Conservation (phyloP, 768 basidiomycete genomes). For the Dioszegia hungarica region DNA sequence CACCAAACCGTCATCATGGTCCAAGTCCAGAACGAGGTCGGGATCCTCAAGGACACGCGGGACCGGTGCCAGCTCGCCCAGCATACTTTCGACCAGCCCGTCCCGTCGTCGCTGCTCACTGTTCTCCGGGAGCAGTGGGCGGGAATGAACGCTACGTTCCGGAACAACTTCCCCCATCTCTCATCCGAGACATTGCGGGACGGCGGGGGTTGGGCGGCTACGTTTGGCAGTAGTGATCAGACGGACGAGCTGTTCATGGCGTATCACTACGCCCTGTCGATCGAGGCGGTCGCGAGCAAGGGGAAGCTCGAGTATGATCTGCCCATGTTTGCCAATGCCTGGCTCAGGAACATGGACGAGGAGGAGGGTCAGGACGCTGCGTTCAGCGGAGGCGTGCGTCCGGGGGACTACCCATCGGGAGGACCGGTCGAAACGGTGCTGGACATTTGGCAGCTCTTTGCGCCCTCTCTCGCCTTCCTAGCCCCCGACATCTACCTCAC, state of each 20-base stretch:
- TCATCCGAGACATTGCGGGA: not conserved
- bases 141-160: not conserved
- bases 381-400: slow-evolving; percentile 3
- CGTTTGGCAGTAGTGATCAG: slow-evolving; percentile 5
- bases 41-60: slow-evolving; percentile 7
- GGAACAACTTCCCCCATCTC: not conserved
- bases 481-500: slow-evolving; percentile 16
- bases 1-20: slow-evolving; percentile 14
- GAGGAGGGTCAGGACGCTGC: not conserved
- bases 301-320: slow-evolving; percentile 10
- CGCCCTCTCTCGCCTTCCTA: slow-evolving; percentile 10
- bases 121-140: not conserved
- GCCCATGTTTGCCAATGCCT: slow-evolving; percentile 14
- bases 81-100: not conserved
- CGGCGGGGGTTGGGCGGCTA: not conserved
- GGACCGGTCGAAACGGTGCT: slow-evolving; percentile 11
- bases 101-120: not conserved
- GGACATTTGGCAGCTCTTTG: slow-evolving; percentile 13
- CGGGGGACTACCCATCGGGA: slow-evolving; percentile 14
- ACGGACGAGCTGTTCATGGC: slow-evolving; percentile 20
- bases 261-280: slow-evolving; percentile 10
- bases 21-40: slow-evolving; percentile 16
- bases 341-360: slow-evolving; percentile 4
- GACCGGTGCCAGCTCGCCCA: slow-evolving; percentile 1
- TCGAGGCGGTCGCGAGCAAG: slow-evolving; percentile 4